A percentile compares a stretch with the other conserved stretches of the same genome.
Evolutionary conservation across 176 grass and related monocot species (phyloP).

Genomic region (Tuctoria greenei): DNA sequence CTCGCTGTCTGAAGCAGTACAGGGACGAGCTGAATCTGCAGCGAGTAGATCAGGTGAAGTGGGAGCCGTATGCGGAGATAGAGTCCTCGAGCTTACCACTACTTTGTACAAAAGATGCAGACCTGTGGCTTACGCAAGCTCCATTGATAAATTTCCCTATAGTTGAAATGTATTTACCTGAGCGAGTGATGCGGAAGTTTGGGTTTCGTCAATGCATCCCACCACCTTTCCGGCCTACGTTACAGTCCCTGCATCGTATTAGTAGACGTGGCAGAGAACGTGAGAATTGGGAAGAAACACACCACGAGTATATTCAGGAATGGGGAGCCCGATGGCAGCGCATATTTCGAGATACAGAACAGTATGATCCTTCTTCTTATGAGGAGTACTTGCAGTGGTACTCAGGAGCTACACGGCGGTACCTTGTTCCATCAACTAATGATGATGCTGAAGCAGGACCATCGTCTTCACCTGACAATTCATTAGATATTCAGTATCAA

Average conservation of each 20-base stretch:
- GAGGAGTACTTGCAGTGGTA: conserved; percentile 61
- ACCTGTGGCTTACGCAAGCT: conserved; percentile 70
- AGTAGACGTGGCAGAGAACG: conserved; percentile 55
- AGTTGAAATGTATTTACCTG: conserved; percentile 67
- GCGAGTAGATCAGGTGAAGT: conserved; percentile 59
- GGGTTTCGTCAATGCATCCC: conserved; percentile 56
- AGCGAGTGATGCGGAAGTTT: conserved; percentile 68
- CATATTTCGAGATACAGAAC: conserved; percentile 51
- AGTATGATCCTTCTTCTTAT: conserved; percentile 61
- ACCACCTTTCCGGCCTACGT: conserved; percentile 58
- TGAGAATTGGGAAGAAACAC: conserved; percentile 53
- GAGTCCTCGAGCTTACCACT: conserved; percentile 43
- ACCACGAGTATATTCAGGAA: conserved; percentile 56
- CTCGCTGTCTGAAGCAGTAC: conserved; percentile 59
- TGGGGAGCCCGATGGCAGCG: conserved; percentile 58
- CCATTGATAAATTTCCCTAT: conserved; percentile 64
- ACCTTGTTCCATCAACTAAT: conserved; percentile 43
- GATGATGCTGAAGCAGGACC: conserved; percentile 50
- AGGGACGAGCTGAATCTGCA: conserved; percentile 60
- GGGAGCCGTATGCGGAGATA: conserved; percentile 51
- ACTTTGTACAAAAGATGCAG: conserved; percentile 52
- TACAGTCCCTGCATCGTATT: conserved; percentile 57
- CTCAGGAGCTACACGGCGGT: conserved; percentile 55
- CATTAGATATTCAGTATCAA: conserved; percentile 34
- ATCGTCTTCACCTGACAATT: conserved; percentile 27